Evolutionary conservation across 345 rosid genomes (phyloP), one percentile per base, ranked within the genome.

Genomic region (Citrus trifoliata): DNA sequence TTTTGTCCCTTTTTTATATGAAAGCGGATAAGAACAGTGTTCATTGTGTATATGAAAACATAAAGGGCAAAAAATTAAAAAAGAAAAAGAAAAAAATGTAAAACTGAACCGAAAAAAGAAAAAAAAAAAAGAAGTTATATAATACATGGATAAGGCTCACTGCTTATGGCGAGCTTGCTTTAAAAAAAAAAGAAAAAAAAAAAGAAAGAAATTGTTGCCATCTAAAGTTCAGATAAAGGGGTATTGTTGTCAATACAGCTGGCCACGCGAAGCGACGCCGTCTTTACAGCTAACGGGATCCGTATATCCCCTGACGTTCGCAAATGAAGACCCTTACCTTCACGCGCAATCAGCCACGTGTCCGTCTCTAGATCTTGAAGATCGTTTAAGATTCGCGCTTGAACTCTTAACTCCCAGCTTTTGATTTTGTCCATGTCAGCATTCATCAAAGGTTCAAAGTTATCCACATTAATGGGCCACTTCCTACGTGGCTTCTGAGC

Each of bases 351-450:
- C 32, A 24, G 68, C 86, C 84, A 81, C 87, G 83, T 84, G 84
- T 76, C 48, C 76, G 13, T n/a, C 33, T 67, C 22, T 14, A 67
- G 86, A 84, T 84, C 80, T 53, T 38, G 37, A 63, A 42, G 76
- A 48, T 81, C 78, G 78, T 32, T 53, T 21, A 71, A 63, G 80
- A 84, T 80, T 79, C 77, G 70, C 75, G 59, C 37, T 74, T 37
- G n/a, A 30, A 70, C 74, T 28, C 79, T 76, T 32, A 28, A 28
- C 70, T 68, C 82, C 51, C 68, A 74, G 88, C 84, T 84, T 87
- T 87, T 86, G 89, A 89, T 83, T 70, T 87, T 87, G 82, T 83
- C 87, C 86, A 84, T 66, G 75, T 85, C 86, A 84, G 42, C 28
- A 67, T 24, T 14, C 64, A 46, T 38, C 70, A 12, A 82, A 6